phyloP scores from a whole-genome alignment of 2,329 filamentous ascomycete species.

The Didymellaceae sp. region DNA sequence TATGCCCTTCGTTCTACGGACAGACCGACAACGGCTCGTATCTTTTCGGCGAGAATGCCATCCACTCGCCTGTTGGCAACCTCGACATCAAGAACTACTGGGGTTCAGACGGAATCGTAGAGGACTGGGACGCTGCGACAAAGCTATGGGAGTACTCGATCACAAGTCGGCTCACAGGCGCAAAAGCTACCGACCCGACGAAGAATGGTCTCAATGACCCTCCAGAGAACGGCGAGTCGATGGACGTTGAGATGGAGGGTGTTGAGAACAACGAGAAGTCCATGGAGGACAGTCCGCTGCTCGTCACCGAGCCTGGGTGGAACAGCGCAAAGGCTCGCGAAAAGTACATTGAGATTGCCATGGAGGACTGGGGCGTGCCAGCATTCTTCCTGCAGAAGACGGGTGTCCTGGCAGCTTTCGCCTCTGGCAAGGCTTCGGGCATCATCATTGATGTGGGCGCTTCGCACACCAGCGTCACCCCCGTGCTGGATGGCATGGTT shows the following conservation, averaged over 20 bases:
- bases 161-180: slow-evolving; percentile 83
- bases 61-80: slow-evolving; percentile 75
- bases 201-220: slow-evolving; percentile 78
- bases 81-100: slow-evolving; percentile 93
- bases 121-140: slow-evolving; percentile 93
- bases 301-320: slow-evolving; percentile 95
- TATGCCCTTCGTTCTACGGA: slow-evolving; percentile 90
- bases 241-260: slow-evolving; percentile 61
- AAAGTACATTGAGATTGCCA: slow-evolving; percentile 93
- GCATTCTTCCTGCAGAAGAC: slow-evolving; percentile 93
- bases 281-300: slow-evolving; percentile 84
- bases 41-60: slow-evolving; percentile 88
- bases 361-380: slow-evolving; percentile 95
- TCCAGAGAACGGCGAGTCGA: slow-evolving; percentile 62
- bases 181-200: slow-evolving; percentile 70
- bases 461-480: slow-evolving; percentile 85
- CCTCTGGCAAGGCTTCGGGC: slow-evolving; percentile 89
- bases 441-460: slow-evolving; percentile 92
- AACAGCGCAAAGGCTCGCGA: slow-evolving; percentile 87
- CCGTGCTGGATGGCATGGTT: slow-evolving; percentile 92
- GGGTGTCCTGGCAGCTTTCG: slow-evolving; percentile 89
- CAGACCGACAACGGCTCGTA: slow-evolving; percentile 55
- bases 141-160: slow-evolving; percentile 94
- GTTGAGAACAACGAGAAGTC: slow-evolving; percentile 72
- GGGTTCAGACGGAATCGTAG: slow-evolving; percentile 84